Evolutionary conservation across 768 basidiomycete genomes (phyloP), one percentile per base, ranked within the genome.

Genomic region (Lactifluus volemus): DNA sequence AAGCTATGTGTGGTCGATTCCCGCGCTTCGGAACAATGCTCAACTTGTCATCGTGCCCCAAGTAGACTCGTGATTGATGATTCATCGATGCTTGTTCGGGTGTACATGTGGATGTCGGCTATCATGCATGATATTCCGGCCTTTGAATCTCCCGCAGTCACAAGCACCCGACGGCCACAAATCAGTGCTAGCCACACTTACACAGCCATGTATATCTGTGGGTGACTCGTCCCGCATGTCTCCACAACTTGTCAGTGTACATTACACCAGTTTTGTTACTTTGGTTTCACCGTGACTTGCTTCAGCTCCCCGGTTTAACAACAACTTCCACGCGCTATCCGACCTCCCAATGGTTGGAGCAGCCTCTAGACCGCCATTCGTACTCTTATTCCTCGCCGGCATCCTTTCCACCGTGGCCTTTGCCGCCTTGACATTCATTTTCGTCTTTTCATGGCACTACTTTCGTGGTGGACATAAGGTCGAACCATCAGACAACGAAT

Each of bases 301-400:
- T n/a, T 34, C 41, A 8, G n/a, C 60, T 34, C 11, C 53, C 41
- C 48, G 29, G 38, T 30, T 58, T 63, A 42, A 53, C 56, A 12
- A 45, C 42, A 50, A 53, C 15, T 51, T 25, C 49, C 25, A 51
- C 42, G 15, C 60, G 25, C 34, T 15, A 29, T 21, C 19, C 32
- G 17, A 34, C 25, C 21, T 5, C 47, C 19, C 45, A 25, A 63
- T 54, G 32, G 41, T n/a, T 30, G 52, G 48, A 44, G 32, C 15
- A 12, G 19, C 55, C 21, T 34, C 61, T 17, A 44, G 54, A 49
- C n/a, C 52, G 7, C 30, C 61, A 4, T 63, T 63, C 47, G 15
- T 58, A 25, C 12, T 21, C n/a, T 53, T 52, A 25, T 63, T 63
- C 21, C 2, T 53, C 32, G 38, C 38, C 8, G 52, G 61, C 41